phyloP scores from a whole-genome alignment of 2,329 filamentous ascomycete species.

The Aspergillus sp. region DNA sequence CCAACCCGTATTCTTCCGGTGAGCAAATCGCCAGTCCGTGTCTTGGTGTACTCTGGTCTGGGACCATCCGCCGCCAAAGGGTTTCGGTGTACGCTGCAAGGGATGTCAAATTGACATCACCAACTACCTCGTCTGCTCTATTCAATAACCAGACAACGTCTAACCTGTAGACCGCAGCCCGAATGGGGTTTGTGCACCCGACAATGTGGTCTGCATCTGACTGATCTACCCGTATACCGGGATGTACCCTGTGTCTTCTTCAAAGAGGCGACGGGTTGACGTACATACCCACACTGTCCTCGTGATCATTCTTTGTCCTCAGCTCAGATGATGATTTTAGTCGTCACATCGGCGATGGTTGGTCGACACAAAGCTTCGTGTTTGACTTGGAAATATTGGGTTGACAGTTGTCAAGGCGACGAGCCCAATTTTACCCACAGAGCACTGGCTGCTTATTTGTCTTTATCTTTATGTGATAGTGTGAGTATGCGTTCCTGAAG shows the following conservation, averaged over 20 bases:
- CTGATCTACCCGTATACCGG: neutral
- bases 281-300: neutral
- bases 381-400: neutral
- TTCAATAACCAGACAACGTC: neutral
- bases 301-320: neutral
- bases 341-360: neutral
- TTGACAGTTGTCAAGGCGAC: neutral
- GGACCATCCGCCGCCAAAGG: neutral
- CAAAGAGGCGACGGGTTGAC: neutral
- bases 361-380: neutral
- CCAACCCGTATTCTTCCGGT: neutral
- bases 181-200: neutral
- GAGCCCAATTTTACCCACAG: neutral
- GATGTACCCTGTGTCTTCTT: neutral
- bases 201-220: neutral
- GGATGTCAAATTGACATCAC: constrained; percentile 12
- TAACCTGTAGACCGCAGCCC: neutral
- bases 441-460: neutral
- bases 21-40: neutral
- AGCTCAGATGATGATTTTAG: neutral
- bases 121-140: neutral
- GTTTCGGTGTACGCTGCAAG: constrained; percentile 6
- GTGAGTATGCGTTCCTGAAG: neutral
- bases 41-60: neutral
- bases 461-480: neutral